Evolutionary conservation across 148 eudicot genomes (phyloP).

Genomic region (Camellia sinensis): DNA sequence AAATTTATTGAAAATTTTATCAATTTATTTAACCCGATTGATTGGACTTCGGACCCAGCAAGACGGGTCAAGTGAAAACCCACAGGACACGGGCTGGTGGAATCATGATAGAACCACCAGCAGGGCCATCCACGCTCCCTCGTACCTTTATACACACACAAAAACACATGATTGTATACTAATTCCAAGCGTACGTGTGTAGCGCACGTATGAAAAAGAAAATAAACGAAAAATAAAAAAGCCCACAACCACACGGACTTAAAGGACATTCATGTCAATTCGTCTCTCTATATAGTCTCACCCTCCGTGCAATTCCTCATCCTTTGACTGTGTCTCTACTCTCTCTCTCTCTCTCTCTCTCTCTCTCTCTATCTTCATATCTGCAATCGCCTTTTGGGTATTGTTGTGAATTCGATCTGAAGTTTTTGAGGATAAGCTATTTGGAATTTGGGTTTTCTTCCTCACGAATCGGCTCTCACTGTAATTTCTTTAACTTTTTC

Average conservation of each 20-base stretch:
- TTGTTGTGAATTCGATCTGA: slow-evolving; percentile 19
- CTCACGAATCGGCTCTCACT: not conserved
- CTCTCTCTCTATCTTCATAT: not conserved
- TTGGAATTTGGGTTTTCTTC: not conserved
- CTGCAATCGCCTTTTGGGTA: not conserved
- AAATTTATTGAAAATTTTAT: too few relatives aligned
- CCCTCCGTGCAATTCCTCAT: slow-evolving; percentile 14
- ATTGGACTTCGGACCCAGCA: not conserved
- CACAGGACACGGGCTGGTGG: not conserved
- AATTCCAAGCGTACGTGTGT: slow-evolving; percentile 45
- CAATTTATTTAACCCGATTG: too few relatives aligned
- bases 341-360: slow-evolving; percentile 10
- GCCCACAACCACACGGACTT: slow-evolving; percentile 25
- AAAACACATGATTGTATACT: slow-evolving; percentile 32
- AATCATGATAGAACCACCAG: slow-evolving; percentile 7
- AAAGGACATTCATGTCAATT: slow-evolving; percentile 38
- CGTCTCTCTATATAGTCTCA: slow-evolving; percentile 30
- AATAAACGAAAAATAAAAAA: not conserved
- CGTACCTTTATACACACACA: too few relatives aligned
- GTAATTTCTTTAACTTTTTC: slow-evolving; percentile 12
- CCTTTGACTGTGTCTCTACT: not conserved
- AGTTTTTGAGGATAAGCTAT: not conserved
- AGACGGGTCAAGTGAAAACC: slow-evolving; percentile 2
- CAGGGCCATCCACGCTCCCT: slow-evolving; percentile 14
- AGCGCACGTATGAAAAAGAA: slow-evolving; percentile 26